Conservation (phyloP, 1,284 basidiomycete genomes). For the Meripilus lineatus region DNA sequence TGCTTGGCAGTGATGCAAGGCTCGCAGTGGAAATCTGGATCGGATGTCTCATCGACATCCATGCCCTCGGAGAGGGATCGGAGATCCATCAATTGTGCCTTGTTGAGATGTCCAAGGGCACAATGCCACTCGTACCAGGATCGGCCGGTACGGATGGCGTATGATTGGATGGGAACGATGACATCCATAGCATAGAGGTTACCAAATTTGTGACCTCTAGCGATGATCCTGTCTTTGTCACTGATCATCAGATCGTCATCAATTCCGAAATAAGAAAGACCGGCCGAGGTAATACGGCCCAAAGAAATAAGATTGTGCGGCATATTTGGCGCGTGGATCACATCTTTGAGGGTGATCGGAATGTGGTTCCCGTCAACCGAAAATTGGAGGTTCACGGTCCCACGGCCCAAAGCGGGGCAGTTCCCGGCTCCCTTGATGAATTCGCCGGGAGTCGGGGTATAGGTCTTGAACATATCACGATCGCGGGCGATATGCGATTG, state of each 20-base stretch:
- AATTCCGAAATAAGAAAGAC: constrained; percentile 4
- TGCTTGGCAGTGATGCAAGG: constrained; percentile 30
- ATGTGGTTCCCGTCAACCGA: constrained; percentile 4
- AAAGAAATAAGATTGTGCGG: constrained; percentile 32
- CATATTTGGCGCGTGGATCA: constrained; percentile 27
- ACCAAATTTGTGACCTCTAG: constrained; percentile 3
- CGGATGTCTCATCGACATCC: constrained; percentile 16
- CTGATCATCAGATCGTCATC: constrained; percentile 10
- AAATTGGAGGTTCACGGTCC: constrained; percentile 14
- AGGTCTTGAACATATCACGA: constrained; percentile 9
- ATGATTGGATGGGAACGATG: too few species aligned
- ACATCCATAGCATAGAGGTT: too few species aligned
- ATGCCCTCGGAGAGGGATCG: too few species aligned
- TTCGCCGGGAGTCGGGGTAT: constrained; percentile 10
- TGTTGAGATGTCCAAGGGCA: too few species aligned
- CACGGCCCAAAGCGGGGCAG: constrained; percentile 14
- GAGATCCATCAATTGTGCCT: constrained; percentile 13
- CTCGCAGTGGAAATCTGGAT: constrained; percentile 17
- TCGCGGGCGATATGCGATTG: constrained; percentile 14
- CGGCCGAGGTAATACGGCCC: constrained; percentile 16
- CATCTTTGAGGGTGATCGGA: too few species aligned
- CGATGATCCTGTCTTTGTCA: constrained; percentile 3
- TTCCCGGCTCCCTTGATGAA: constrained; percentile 15
- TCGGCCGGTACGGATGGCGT: not conserved
- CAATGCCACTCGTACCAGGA: constrained; percentile 28